A percentile compares a stretch with the other conserved stretches of the same genome.
These are phyloP conservation scores for Aurantiochytrium sp. DNA, from an alignment of 108 stramenopile species.

Conservation along the genomic window DNA sequence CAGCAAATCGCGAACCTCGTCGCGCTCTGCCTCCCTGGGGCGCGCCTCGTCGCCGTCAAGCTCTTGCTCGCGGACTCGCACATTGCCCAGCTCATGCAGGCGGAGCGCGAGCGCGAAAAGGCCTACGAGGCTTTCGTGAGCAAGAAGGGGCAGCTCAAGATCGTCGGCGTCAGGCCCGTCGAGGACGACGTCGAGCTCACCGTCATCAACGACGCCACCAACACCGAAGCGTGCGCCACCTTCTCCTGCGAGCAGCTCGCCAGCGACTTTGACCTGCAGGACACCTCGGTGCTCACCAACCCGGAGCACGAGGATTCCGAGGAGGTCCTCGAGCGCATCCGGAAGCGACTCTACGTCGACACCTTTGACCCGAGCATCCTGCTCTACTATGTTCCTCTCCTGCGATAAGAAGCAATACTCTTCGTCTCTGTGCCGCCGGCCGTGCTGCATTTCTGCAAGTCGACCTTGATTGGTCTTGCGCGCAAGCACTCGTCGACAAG, in stretches of 20 bases:
- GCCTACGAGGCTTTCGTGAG: not conserved
- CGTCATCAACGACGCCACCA: not conserved
- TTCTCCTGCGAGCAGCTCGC: not conserved
- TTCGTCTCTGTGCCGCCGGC: too few species aligned
- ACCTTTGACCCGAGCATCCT: not conserved
- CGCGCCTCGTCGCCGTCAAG: not conserved
- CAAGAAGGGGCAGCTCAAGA: not conserved
- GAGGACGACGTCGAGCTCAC: not conserved
- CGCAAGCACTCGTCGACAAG: too few species aligned
- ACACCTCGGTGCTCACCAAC: not conserved
- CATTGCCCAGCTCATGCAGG: not conserved
- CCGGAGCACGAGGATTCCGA: not conserved
- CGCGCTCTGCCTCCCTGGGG: not conserved
- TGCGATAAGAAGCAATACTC: too few species aligned
- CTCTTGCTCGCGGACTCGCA: not conserved
- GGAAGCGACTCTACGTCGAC: not conserved
- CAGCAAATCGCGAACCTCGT: not conserved
- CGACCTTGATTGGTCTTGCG: too few species aligned
- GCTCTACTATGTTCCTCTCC: not conserved
- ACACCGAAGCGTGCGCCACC: not conserved
- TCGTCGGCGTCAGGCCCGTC: not conserved
- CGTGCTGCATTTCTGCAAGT: too few species aligned
- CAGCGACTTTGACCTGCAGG: not conserved
- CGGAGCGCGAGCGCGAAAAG: not conserved
- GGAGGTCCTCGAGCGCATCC: not conserved